phyloP scores from a whole-genome alignment of 2,329 filamentous ascomycete species.

The Cordyceps fumosorosea region DNA sequence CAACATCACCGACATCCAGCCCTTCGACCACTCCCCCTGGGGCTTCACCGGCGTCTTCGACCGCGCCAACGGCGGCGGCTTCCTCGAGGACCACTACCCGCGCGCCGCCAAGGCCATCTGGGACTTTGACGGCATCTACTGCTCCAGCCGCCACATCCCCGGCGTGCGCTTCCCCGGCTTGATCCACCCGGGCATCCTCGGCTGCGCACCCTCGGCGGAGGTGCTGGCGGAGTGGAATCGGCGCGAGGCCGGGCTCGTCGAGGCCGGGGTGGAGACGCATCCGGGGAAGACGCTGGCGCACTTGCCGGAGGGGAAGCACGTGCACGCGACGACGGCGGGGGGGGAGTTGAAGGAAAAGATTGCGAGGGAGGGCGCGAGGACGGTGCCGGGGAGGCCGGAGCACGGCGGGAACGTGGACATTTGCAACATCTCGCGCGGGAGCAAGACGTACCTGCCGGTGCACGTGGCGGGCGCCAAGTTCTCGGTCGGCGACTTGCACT shows the following conservation, averaged over 20 bases:
- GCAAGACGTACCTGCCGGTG: conserved; percentile 80
- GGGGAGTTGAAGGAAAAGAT: conserved; percentile 58
- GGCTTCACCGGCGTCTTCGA: conserved; percentile 83
- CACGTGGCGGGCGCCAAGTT: conserved; percentile 86
- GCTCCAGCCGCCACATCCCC: conserved; percentile 78
- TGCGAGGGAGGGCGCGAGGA: conserved; percentile 72
- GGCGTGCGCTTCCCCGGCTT: conserved; percentile 82
- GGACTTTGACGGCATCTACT: conserved; percentile 57
- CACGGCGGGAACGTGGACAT: conserved; percentile 91
- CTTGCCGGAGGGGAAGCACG: conserved; percentile 64
- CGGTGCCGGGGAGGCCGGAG: conserved; percentile 77
- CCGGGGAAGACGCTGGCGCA: conserved; percentile 66
- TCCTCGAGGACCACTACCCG: conserved; percentile 81
- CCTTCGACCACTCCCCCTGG: conserved; percentile 79
- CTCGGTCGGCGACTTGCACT: conserved; percentile 82
- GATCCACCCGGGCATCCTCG: conserved; percentile 87
- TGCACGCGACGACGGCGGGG: conserved; percentile 62
- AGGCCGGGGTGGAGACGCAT: conserved; percentile 43
- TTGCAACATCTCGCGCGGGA: conserved; percentile 74
- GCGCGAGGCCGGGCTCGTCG: conserved; percentile 74
- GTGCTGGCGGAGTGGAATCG: conserved; percentile 77
- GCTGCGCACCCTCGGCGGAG: conserved; percentile 75
- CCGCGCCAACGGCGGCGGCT: conserved; percentile 77
- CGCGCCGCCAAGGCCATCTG: conserved; percentile 59
- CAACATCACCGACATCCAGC: conserved; percentile 90